A percentile compares a stretch with the other conserved stretches of the same genome.
These are phyloP conservation scores for Oenanthe sinensis DNA, from an alignment of 129 eudicot species.

Conservation along the genomic window DNA sequence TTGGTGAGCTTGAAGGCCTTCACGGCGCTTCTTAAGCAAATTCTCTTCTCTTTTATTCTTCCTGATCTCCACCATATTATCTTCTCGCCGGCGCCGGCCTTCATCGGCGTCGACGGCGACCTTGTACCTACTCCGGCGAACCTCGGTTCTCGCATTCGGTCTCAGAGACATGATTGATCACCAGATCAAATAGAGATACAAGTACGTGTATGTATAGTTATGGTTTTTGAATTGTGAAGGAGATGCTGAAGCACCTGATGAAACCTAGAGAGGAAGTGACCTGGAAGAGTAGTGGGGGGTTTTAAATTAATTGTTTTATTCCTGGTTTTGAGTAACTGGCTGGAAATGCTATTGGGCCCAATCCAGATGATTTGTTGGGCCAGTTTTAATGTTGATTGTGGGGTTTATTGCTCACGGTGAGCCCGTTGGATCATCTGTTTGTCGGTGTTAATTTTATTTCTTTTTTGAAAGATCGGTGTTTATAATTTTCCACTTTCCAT, in stretches of 20 bases:
- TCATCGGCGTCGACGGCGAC: constrained; percentile 85
- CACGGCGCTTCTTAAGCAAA: constrained; percentile 70
- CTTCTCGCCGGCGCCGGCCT: constrained; percentile 76
- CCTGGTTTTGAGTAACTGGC: too few species aligned
- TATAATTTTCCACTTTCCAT: too few species aligned
- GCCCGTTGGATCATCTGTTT: too few species aligned
- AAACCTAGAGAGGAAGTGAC: neutral
- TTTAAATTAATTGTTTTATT: neutral
- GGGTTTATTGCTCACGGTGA: too few species aligned
- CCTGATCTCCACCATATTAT: constrained; percentile 88
- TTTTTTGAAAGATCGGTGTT: too few species aligned
- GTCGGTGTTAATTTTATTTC: too few species aligned
- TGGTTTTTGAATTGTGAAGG: neutral
- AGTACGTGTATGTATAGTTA: neutral
- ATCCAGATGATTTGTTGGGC: neutral
- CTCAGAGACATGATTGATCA: constrained; percentile 51
- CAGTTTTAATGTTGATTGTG: neutral
- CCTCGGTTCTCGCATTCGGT: constrained; percentile 61
- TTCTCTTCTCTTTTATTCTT: constrained; percentile 75
- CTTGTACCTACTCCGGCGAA: constrained; percentile 74
- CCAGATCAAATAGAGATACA: neutral
- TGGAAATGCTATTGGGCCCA: neutral
- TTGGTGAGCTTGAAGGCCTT: constrained; percentile 12
- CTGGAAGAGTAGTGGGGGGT: neutral
- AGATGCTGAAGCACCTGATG: neutral